Percentiles rank a stretch among this genome's conserved stretches.
Evolutionary conservation across 1,284 basidiomycete species (phyloP).

Genomic region (Fomitiporia mediterranea): DNA sequence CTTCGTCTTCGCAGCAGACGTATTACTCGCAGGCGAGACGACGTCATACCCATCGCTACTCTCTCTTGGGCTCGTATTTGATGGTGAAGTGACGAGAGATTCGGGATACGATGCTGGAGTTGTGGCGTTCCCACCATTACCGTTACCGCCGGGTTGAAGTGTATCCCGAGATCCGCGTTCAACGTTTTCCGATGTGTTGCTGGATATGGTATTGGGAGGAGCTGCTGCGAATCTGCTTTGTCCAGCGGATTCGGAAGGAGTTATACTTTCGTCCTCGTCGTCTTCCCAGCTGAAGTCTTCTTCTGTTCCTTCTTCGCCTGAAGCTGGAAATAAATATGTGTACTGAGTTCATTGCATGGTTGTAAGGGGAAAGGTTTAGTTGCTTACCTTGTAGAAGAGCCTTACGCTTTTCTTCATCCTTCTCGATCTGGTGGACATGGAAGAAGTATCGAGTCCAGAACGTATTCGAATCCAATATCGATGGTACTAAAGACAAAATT

Average conservation of each 20-base stretch:
- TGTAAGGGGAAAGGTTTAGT: neutral
- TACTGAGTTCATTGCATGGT: conserved; percentile 14
- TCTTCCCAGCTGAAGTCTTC: conserved; percentile 83
- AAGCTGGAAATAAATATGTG: conserved; percentile 2
- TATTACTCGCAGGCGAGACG: conserved; percentile 47
- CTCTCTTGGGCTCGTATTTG: conserved; percentile 46
- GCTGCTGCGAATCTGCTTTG: neutral
- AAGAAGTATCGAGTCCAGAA: conserved; percentile 96
- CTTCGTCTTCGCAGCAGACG: conserved; percentile 25
- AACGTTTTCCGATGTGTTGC: conserved; percentile 6
- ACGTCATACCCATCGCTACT: conserved; percentile 73
- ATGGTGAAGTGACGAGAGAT: conserved; percentile 34
- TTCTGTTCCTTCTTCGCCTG: conserved; percentile 52
- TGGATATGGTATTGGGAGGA: neutral
- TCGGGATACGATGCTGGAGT: conserved; percentile 24
- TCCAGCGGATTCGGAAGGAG: conserved; percentile 23
- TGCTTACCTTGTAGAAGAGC: conserved; percentile 69
- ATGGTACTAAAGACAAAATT: conserved; percentile 53
- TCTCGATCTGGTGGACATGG: conserved; percentile 80
- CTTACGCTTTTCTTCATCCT: conserved; percentile 80
- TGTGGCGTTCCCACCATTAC: conserved; percentile 18
- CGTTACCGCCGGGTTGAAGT: conserved; percentile 23
- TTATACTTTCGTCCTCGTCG: conserved; percentile 45
- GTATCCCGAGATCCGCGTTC: conserved; percentile 15
- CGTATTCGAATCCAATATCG: conserved; percentile 56